phyloP scores from a whole-genome alignment of 2,329 filamentous ascomycete species.

The Alternaria tenuissima region DNA sequence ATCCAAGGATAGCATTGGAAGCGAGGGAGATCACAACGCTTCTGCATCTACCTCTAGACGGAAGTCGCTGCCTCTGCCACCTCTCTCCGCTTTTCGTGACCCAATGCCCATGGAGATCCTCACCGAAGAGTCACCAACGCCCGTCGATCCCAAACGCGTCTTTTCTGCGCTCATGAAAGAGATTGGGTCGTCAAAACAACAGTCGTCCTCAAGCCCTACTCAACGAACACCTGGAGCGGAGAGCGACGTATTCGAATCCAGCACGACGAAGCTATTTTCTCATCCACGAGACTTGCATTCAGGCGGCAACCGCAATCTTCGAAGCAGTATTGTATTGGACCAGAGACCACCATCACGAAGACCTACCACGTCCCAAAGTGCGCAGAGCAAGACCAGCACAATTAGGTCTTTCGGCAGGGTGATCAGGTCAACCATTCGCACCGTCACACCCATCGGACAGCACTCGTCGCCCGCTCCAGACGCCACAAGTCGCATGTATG shows the following conservation, averaged over 20 bases:
- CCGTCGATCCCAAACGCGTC: slow-evolving; percentile 46
- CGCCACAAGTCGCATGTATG: slow-evolving; percentile 9
- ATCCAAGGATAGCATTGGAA: slow-evolving; percentile 50
- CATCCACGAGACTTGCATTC: slow-evolving; percentile 21
- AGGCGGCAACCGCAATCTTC: slow-evolving; percentile 18
- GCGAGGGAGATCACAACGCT: slow-evolving; percentile 28
- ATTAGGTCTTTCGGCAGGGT: slow-evolving; percentile 38
- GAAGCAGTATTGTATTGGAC: slow-evolving; percentile 18
- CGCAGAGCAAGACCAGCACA: slow-evolving; percentile 37
- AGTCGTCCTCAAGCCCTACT: background rate
- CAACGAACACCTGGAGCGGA: slow-evolving; percentile 28
- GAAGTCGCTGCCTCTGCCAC: slow-evolving; percentile 31
- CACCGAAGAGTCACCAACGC: slow-evolving; percentile 32
- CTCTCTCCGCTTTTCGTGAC: slow-evolving; percentile 40
- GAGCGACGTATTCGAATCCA: slow-evolving; percentile 40
- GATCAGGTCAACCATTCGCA: slow-evolving; percentile 49
- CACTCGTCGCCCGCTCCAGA: slow-evolving; percentile 18
- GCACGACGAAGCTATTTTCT: slow-evolving; percentile 27
- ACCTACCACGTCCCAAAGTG: slow-evolving; percentile 21
- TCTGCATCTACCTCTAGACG: slow-evolving; percentile 17
- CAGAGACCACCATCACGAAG: slow-evolving; percentile 17
- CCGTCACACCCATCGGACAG: slow-evolving; percentile 44
- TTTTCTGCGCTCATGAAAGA: slow-evolving; percentile 50
- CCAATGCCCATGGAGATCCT: slow-evolving; percentile 43
- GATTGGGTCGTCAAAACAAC: slow-evolving; percentile 33